A percentile compares a stretch with the other conserved stretches of the same genome.
Conservation (phyloP, 345 rosid genomes). For the Erucastrum elatum region DNA sequence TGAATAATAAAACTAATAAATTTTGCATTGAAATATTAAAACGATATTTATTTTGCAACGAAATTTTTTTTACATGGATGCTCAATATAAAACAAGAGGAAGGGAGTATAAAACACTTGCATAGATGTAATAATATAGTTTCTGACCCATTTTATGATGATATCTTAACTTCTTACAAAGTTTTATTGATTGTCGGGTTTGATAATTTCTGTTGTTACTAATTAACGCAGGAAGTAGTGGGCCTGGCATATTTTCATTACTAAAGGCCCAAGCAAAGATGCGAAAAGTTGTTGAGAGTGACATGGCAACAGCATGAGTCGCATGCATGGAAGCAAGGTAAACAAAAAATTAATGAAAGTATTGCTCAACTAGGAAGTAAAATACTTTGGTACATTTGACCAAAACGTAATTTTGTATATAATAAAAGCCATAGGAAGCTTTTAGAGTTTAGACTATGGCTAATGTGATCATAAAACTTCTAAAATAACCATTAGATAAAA, state of each 20-base stretch:
- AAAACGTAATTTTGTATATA: constrained; percentile 17
- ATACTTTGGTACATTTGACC: constrained; percentile 29
- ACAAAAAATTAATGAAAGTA: background rate
- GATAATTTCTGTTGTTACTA: background rate
- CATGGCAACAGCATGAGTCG: constrained; percentile 10
- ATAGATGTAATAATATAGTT: too few species aligned
- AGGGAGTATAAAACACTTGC: too few species aligned
- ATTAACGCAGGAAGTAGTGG: background rate
- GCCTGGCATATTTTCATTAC: background rate
- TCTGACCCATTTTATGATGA: background rate
- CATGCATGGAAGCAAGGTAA: constrained; percentile 4
- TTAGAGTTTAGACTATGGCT: background rate
- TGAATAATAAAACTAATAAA: too few species aligned
- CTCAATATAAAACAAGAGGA: too few species aligned
- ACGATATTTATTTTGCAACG: too few species aligned
- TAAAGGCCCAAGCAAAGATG: constrained; percentile 12
- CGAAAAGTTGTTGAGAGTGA: constrained; percentile 2
- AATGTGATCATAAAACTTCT: background rate
- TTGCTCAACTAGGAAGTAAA: constrained; percentile 26
- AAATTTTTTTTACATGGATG: too few species aligned
- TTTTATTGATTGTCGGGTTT: background rate
- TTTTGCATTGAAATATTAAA: too few species aligned
- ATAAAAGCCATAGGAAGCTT: constrained; percentile 2
- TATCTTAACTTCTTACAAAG: background rate
- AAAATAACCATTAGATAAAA: background rate